Evolutionary conservation across 2,329 filamentous ascomycete genomes (phyloP), one percentile per base, ranked within the genome.

Genomic region (Neonectria punicea): DNA sequence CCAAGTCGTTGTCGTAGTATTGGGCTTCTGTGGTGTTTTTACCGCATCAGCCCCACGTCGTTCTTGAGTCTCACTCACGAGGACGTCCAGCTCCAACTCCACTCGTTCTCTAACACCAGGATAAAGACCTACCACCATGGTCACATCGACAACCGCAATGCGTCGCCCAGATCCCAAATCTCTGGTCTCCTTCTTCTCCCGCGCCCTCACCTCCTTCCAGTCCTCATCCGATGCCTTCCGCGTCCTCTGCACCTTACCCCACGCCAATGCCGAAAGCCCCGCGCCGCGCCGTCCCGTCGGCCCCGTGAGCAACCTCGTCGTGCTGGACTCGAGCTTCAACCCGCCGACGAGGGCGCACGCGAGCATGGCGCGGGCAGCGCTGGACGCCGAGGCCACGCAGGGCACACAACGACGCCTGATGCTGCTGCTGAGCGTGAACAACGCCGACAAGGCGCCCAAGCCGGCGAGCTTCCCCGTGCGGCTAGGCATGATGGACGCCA

Each of bases 251-350:
- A 83, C 82, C 2, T 69, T 81, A 36, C 73, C 79, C 43, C 72
- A 73, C 56, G 44, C 61, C 6, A 41, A 49, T 50, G 53, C 49
- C 25, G 46, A 54, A 54, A 46, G 39, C 60, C 59, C 63, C 43
- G 53, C 66, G 53, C 64, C 70, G 39, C 74, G 68, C 55, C 74
- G 58, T 53, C 74, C 68, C 30, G 58, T 53, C 63, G 62, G 30
- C 65, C 67, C 64, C 49, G 18, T 70, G 50, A 67, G 50, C 18
- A 70, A 66, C 41, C 80, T 92, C 63, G 79, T 90, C 58, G 80
- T 91, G 60, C 83, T 91, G 51, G 89, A 92, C 77, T 89, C 89
- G 55, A 90, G 87, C 64, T 92, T 91, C 80, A 91, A 92, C 74
- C 89, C 89, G 28, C 89, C 89, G 1, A 91, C 89, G 0, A 78